Base-by-base conservation (phyloP, 306 rosid species). In the Lathyrus oleraceus region DNA sequence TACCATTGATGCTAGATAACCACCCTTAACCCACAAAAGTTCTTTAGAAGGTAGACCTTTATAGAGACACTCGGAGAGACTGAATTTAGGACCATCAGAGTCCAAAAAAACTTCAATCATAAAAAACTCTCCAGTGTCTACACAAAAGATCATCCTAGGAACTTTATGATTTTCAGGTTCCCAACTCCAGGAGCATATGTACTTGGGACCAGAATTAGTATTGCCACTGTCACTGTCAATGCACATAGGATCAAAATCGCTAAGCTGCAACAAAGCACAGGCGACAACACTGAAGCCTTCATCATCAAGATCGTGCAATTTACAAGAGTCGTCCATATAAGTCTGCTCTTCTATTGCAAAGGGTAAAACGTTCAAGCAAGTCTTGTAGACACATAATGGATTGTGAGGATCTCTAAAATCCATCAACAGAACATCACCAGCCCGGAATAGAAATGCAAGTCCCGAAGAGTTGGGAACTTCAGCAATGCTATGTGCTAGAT, bases 181-280 rank as follows among this genome's bases (percentile, higher is more conserved):
- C 98, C 98, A 93, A 83, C 94, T 85, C 97, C 96, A 90, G 6
- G 98, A 88, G 77, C 97, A 93, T 35, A 84, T 81, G 38, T 74
- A 86, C 77, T 87, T 90, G 79, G 48, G 69, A 76, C 81, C 73
- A 16, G 90, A 73, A 86, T 63, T 85, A 44, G 82, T 51, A 70
- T 77, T 65, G 61, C 79, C 79, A 70, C 64, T 81, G 36, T 88
- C 96, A 77, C 87, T 73, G 79, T 93, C 98, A 71, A 93, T 84
- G 76, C 94, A 88, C 98, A 93, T 93, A 64, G 98, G 98, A 84
- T 88, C 98, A 75, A 69, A 84, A 80, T 90, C 97, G 35, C 96
- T 77, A 68, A 93, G 82, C 86, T 87, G 90, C 69, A 93, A 79
- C 82, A 90, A 85, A 73, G 98, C 96, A 81, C 91, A 86, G 35